A percentile compares a stretch with the other conserved stretches of the same genome.
Evolutionary conservation across 257 asterid genomes (phyloP).

Genomic region (Hygrophila difformis): DNA sequence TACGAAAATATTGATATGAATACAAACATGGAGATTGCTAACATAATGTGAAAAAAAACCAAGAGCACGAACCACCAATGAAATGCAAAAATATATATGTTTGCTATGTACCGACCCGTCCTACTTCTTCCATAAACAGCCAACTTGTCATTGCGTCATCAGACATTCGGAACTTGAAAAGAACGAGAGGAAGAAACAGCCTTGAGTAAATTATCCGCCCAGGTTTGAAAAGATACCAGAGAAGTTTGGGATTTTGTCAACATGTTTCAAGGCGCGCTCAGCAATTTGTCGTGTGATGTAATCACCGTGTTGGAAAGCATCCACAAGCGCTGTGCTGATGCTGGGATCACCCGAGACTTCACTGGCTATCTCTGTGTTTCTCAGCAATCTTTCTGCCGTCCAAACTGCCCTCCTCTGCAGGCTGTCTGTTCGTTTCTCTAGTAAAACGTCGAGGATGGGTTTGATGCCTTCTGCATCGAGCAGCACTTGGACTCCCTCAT

Average conservation of each 20-base stretch:
- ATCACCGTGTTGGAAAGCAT: constrained; percentile 87
- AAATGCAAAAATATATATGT: no score
- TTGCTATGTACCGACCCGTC: no score
- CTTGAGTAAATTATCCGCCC: no score
- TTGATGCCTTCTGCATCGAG: constrained; percentile 61
- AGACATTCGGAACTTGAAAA: no score
- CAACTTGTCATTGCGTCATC: no score
- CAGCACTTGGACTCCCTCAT: constrained; percentile 61
- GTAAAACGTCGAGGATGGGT: constrained; percentile 62
- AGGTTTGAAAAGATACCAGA: constrained; percentile 68
- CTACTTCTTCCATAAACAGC: no score
- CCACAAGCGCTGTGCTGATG: constrained; percentile 76
- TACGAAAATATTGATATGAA: no score
- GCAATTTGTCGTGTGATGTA: constrained; percentile 80
- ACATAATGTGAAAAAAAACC: no score
- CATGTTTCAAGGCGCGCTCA: constrained; percentile 76
- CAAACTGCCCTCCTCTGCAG: constrained; percentile 73
- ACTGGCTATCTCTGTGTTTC: constrained; percentile 54
- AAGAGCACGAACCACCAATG: no score
- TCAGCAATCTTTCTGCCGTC: constrained; percentile 80
- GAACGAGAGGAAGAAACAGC: no score
- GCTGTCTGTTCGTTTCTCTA: constrained; percentile 70
- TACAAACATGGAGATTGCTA: no score
- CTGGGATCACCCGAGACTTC: constrained; percentile 68
- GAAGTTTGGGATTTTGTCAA: constrained; percentile 83